Base-by-base conservation (phyloP, 495 filamentous ascomycete species). In the Xylaria curta region DNA sequence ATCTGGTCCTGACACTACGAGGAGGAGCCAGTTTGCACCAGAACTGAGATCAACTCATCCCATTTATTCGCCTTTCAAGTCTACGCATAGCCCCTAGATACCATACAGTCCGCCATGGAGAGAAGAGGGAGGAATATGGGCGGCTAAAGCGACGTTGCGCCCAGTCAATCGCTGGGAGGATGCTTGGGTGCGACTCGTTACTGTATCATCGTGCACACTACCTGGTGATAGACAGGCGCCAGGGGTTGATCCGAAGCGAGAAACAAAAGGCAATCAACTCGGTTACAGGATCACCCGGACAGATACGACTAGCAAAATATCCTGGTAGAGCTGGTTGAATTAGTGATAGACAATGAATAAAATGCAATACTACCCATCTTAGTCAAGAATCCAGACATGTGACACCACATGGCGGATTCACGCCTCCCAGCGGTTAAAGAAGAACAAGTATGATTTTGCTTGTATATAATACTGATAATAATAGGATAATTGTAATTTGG, bases 1-100 rank as follows among this genome's bases (percentile, higher is more conserved):
- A 99, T 87, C 85, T 99, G 75, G 96, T 99, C 65, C 88, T 99
- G 71, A 97, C 96, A 70, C 89, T 99, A 53, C 87, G 96, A 74
- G 96, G 96, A 42, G 96, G 69, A 42, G 51, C 49, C 24, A 4
- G 94, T 51, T 59, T 74, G 46, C 81, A 51, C 61, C 79, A 73
- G 59, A 51, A 53, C 3, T 12, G n/a, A 65, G 12, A 12, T 6
- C 21, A 4, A 31, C 9, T 2, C 58, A 15, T 40, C n/a, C 21
- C 28, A 26, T 58, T 33, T 44, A 17, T 42, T 42, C 49, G 6
- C 62, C 24, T 64, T 28, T 31, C 24, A 54, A 21, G 9, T 15
- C 28, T 66, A 66, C 17, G 31, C 64, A 66, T 53, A 47, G 19
- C 8, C 31, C 33, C 64, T 40, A 21, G 31, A 44, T 10, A 44